These are phyloP conservation scores for Meripilus lineatus DNA, from an alignment of 1,284 basidiomycete species.

Conservation along the genomic window DNA sequence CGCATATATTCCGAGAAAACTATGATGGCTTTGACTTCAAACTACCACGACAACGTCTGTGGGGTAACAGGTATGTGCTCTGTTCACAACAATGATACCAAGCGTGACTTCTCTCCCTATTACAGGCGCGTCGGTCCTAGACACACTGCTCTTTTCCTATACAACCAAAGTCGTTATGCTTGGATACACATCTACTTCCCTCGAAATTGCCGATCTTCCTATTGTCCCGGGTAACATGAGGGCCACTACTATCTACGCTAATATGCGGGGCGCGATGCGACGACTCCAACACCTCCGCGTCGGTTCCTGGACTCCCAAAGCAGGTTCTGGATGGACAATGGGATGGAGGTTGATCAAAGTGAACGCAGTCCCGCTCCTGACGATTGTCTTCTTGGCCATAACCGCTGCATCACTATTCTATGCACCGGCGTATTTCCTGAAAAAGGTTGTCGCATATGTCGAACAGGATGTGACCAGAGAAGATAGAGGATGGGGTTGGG, in stretches of 20 bases:
- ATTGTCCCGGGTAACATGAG: slow-evolving; percentile 73
- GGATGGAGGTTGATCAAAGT: slow-evolving; percentile 52
- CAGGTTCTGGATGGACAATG: slow-evolving; percentile 61
- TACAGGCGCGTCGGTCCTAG: slow-evolving; percentile 41
- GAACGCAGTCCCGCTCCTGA: slow-evolving; percentile 39
- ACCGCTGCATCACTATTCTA: slow-evolving; percentile 72
- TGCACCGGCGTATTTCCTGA: slow-evolving; percentile 72
- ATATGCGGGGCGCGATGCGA: slow-evolving; percentile 36
- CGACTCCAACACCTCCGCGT: slow-evolving; percentile 39
- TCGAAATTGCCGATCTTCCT: slow-evolving; percentile 84
- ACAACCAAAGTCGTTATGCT: slow-evolving; percentile 82
- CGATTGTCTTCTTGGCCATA: slow-evolving; percentile 53
- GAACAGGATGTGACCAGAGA: slow-evolving; percentile 55
- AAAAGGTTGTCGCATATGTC: slow-evolving; percentile 67
- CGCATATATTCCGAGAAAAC: slow-evolving; percentile 74
- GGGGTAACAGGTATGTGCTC: slow-evolving; percentile 42
- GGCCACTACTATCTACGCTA: slow-evolving; percentile 41
- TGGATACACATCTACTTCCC: slow-evolving; percentile 64
- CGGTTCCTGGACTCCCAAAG: slow-evolving; percentile 37
- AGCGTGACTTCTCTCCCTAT: slow-evolving; percentile 1
- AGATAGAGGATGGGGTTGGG: slow-evolving; percentile 67
- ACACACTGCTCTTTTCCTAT: slow-evolving; percentile 72
- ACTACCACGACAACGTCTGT: slow-evolving; percentile 60
- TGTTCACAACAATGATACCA: background rate
- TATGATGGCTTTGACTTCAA: slow-evolving; percentile 49